These are phyloP conservation scores for Agaricus sinodeliciosus DNA, from an alignment of 768 basidiomycete species.

Conservation along the genomic window DNA sequence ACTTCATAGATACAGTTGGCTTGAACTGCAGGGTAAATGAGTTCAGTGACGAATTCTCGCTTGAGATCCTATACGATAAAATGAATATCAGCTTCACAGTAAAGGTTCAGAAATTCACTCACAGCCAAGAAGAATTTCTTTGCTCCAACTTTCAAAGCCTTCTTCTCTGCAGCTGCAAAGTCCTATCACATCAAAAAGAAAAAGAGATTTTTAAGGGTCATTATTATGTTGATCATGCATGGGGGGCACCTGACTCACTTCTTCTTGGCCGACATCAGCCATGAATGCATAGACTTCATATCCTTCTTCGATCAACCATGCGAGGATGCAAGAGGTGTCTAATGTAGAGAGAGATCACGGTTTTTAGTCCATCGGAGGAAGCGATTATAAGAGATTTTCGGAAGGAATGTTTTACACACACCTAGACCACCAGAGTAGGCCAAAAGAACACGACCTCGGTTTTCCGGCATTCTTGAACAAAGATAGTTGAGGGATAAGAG, in stretches of 20 bases:
- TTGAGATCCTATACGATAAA: constrained; percentile 65
- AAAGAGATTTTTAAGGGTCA: constrained; percentile 7
- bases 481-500: constrained; percentile 3
- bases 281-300: constrained; percentile 98
- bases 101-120: constrained; percentile 4
- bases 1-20: constrained; percentile 99
- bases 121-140: constrained; percentile 93
- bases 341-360: not conserved
- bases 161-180: constrained; percentile 85
- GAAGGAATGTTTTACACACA: too few relatives aligned
- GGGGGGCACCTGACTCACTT: constrained; percentile 34
- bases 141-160: constrained; percentile 89
- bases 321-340: constrained; percentile 99
- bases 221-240: not conserved
- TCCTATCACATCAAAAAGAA: constrained; percentile 59
- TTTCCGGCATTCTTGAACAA: constrained; percentile 39
- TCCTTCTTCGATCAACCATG: constrained; percentile 97
- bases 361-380: constrained; percentile 10
- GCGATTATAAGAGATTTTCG: constrained; percentile 24
- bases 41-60: constrained; percentile 90
- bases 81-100: not conserved
- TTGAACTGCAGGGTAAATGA: constrained; percentile 98
- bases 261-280: constrained; percentile 92
- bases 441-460: constrained; percentile 81
- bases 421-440: constrained; percentile 98